Evolutionary conservation across 2,329 filamentous ascomycete species (phyloP).

Genomic region (Pseudogymnoascus sp.): DNA sequence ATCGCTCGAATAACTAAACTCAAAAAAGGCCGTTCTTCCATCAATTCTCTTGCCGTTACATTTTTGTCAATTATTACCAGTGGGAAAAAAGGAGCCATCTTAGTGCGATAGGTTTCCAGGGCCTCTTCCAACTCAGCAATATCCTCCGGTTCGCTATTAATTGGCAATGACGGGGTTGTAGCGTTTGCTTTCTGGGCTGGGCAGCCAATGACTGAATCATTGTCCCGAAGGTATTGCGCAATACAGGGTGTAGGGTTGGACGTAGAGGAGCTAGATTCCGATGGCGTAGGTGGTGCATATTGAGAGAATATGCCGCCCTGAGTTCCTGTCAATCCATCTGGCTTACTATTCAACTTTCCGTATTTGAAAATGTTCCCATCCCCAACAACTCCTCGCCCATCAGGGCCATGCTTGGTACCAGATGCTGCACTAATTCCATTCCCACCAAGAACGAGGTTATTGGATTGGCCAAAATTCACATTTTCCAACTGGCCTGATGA

Average conservation of each 20-base stretch:
- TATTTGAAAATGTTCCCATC: neutral
- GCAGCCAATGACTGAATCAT: neutral
- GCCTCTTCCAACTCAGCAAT: conserved; percentile 11
- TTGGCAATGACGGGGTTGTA: neutral
- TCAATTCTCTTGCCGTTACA: conserved; percentile 5
- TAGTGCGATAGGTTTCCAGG: conserved; percentile 12
- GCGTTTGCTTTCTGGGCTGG: neutral
- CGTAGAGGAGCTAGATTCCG: neutral
- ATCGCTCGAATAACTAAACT: conserved; percentile 2
- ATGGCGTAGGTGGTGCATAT: neutral
- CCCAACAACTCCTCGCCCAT: neutral
- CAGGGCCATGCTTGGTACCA: neutral
- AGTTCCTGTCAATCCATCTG: neutral
- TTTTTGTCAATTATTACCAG: conserved; percentile 9
- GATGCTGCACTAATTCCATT: neutral
- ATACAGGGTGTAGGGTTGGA: neutral
- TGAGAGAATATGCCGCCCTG: neutral
- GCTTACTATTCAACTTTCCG: neutral
- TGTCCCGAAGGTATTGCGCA: neutral
- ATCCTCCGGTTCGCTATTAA: neutral
- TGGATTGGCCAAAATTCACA: neutral
- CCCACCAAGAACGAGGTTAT: neutral
- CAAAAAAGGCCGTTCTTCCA: conserved; percentile 10
- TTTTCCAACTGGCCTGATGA: neutral
- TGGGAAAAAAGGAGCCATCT: conserved; percentile 14